Evolutionary conservation across 129 eudicot species (phyloP), one percentile per base, ranked within the genome.

Genomic region (Ambrosia artemisiifolia): DNA sequence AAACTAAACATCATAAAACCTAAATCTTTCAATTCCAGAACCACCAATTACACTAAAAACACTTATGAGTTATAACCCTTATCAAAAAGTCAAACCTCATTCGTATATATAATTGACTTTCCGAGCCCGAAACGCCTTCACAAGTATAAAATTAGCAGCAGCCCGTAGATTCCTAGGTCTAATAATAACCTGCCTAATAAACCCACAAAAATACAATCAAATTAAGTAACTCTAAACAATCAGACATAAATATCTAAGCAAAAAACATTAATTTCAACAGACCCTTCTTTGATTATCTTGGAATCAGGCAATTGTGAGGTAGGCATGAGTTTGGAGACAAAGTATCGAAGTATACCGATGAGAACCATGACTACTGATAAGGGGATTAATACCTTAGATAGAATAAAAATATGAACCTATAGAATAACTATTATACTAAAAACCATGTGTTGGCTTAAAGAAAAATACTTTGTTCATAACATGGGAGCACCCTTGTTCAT

Each of bases 201-300:
- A 63, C 24, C 18, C 65, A 73, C 57, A 65, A 47, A 7, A 76
- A 59, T 0, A 49, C 60, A 63, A 38, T 40, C 18, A 17, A 69
- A 38, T 43, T n/a, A 33, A 77, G 11, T 49, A 6, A n/a, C n/a
- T n/a, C 32, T 7, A 40, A 11, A 7, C 60, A 19, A 60, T 30
- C 7, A 7, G 0, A 28, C 0, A 38, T 28, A 14, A 7, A 10
- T 17, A 53, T 3, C 28, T 4, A n/a, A n/a, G n/a, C 11, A 13
- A 14, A 11, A 68, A 8, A 12, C 38, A 30, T 1, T 12, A 49
- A 14, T 7, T n/a, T 9, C 18, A 38, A 77, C 11, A 11, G 47
- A 86, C 99, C 99, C 98, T 87, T 93, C 98, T 87, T 85, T 93
- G 88, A 94, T 81, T 84, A 94, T 80, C 70, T 90, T 94, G 72